Percentiles rank a stretch among this genome's conserved stretches.
Evolutionary conservation across 768 basidiomycete genomes (phyloP).

Genomic region (Cystobasidium ongulense): DNA sequence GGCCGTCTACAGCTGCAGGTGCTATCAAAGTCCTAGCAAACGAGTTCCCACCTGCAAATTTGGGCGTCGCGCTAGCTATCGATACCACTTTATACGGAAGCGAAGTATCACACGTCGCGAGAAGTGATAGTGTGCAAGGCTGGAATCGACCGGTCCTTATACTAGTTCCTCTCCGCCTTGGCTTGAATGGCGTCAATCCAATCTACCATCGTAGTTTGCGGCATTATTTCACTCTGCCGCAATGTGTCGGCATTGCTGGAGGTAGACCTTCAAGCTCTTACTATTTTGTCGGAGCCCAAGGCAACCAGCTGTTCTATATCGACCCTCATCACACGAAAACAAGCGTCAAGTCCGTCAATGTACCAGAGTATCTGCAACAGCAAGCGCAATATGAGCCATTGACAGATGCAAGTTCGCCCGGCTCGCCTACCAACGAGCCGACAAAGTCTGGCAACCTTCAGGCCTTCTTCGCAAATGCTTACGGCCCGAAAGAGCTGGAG

Average conservation of each 20-base stretch:
- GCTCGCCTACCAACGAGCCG: slow-evolving; percentile 49
- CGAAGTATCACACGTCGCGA: slow-evolving; percentile 66
- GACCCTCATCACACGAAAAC: slow-evolving; percentile 56
- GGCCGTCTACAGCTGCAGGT: slow-evolving; percentile 92
- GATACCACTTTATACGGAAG: slow-evolving; percentile 76
- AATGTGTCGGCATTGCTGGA: slow-evolving; percentile 92
- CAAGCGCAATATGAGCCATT: not conserved
- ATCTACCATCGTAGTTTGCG: slow-evolving; percentile 83
- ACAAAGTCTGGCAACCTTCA: slow-evolving; percentile 48
- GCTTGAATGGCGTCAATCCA: slow-evolving; percentile 87
- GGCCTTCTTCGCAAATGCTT: slow-evolving; percentile 60
- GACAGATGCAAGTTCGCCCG: not conserved
- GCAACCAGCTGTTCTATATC: slow-evolving; percentile 60
- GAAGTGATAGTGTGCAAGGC: slow-evolving; percentile 19
- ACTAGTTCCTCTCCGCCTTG: slow-evolving; percentile 74
- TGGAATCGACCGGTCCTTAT: slow-evolving; percentile 83
- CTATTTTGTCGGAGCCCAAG: slow-evolving; percentile 91
- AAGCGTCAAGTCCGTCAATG: slow-evolving; percentile 58
- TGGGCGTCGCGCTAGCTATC: slow-evolving; percentile 71
- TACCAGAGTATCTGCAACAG: slow-evolving; percentile 3
- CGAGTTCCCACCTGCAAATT: slow-evolving; percentile 66
- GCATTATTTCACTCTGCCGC: slow-evolving; percentile 80
- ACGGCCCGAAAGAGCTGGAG: slow-evolving; percentile 61
- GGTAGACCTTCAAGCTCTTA: slow-evolving; percentile 94
- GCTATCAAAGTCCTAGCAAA: slow-evolving; percentile 81